phyloP scores from a whole-genome alignment of 371 early-diverging fungal species.

The Mucor sp. region DNA sequence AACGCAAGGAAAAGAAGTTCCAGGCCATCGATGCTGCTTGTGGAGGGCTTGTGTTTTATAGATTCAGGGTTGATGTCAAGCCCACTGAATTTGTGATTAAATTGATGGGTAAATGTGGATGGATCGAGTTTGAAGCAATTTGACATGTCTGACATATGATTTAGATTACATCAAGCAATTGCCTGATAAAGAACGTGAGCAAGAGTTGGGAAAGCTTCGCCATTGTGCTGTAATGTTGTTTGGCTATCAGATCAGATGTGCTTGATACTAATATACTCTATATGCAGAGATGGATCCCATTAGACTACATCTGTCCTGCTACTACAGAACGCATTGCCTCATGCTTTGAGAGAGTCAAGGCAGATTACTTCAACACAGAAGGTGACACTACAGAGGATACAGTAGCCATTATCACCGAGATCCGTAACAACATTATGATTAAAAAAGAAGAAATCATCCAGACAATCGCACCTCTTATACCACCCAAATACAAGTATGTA shows the following conservation, averaged over 20 bases:
- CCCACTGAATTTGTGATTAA: constrained; percentile 46
- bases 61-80: constrained; percentile 52
- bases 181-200: constrained; percentile 25
- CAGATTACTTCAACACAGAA: constrained; percentile 21
- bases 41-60: constrained; percentile 53
- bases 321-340: constrained; percentile 39
- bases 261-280: constrained; percentile 5
- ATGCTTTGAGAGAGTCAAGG: constrained; percentile 37
- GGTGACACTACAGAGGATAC: constrained; percentile 18
- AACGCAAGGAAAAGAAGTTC: constrained; percentile 45
- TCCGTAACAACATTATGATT: constrained; percentile 48
- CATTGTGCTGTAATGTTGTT: constrained; percentile 39
- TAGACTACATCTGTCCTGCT: constrained; percentile 56
- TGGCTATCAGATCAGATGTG: not conserved
- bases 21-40: constrained; percentile 61
- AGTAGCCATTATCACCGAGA: constrained; percentile 50
- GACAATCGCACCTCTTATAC: constrained; percentile 44
- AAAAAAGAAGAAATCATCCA: constrained; percentile 45
- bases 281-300: constrained; percentile 46
- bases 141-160: not conserved
- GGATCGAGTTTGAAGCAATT: not conserved
- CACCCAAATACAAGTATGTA: constrained; percentile 37
- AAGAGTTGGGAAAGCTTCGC: constrained; percentile 28
- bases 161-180: constrained; percentile 32
- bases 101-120: constrained; percentile 38